Base-by-base conservation (phyloP, 495 filamentous ascomycete species). In the Penicillium desertorum region DNA sequence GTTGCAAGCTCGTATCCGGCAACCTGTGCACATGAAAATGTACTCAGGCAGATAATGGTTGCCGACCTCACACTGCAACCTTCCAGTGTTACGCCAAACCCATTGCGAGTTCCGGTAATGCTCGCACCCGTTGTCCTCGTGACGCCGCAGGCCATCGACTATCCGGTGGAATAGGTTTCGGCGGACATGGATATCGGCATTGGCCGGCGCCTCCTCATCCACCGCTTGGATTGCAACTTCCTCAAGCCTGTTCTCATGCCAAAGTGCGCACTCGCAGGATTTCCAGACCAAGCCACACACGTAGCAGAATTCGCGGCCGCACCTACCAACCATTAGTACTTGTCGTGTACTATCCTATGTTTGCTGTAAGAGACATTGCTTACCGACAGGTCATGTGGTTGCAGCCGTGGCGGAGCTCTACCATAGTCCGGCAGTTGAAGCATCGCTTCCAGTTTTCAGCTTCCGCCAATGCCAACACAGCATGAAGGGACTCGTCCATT, bases 351-450 rank as follows among this genome's bases (percentile, higher is more conserved):
- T 9, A 29, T 16, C 2, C 4, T 1, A n/a, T 6, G 3, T 5
- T 23, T 23, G 20, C 9, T n/a, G 12, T 23, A 27, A 8, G 5
- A 29, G 14, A n/a, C 7, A 29, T 2, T 4, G 3, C 17, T 51
- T 34, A 68, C 62, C 57, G 49, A 30, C 65, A 65, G 0, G 51
- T 61, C 5, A 68, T 68, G 29, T 68, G 65, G 25, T 65, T 58
- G 25, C 62, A 68, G 19, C 65, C 62, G 44, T 44, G 16, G 2
- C 50, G 8, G 2, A 61, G 43, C 42, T 64, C 55, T 3, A 68
- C 57, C 59, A 68, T 62, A 3, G 62, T 52, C 4, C 47, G 47
- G 19, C 62, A 68, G 39, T 60, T 29, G n/a, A 32, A 55, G 25
- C 65, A 68, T 12, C 65, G 48, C 32, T 27, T 54, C 65, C 65